phyloP scores from a whole-genome alignment of 148 eudicot genomes.

The Fagopyrum homotropicum region DNA sequence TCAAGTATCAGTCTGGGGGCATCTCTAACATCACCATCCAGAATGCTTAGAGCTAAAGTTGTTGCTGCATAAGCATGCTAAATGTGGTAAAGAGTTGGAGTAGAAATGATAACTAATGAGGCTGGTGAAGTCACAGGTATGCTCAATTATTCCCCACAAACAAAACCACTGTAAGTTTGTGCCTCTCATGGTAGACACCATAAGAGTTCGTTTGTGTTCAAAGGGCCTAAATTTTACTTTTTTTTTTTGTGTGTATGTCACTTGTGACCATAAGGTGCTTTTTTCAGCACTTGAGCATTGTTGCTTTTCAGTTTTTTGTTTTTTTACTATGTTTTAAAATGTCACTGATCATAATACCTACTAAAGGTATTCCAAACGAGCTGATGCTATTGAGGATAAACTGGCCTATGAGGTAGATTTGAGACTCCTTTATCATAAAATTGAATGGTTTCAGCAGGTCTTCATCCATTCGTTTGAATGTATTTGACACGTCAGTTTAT shows the following conservation, averaged over 20 bases:
- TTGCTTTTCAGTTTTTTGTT: background rate
- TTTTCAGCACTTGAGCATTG: background rate
- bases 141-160: background rate
- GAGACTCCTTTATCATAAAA: background rate
- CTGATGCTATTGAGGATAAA: slow-evolving; percentile 78
- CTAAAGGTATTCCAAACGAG: slow-evolving; percentile 72
- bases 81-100: too few species aligned
- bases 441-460: background rate
- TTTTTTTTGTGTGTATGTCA: background rate
- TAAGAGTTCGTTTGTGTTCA: background rate
- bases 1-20: slow-evolving; percentile 92
- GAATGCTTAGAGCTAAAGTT: slow-evolving; percentile 85
- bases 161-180: slow-evolving; percentile 76
- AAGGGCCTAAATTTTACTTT: background rate
- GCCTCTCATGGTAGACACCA: background rate
- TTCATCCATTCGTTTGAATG: background rate
- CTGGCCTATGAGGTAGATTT: slow-evolving; percentile 64
- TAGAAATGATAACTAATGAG: too few species aligned
- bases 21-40: slow-evolving; percentile 67
- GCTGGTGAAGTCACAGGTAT: too few species aligned
- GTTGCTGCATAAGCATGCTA: slow-evolving; percentile 68
- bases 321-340: background rate
- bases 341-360: background rate
- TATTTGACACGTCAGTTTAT: background rate
- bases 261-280: slow-evolving; percentile 37